Percentiles rank a stretch among this genome's conserved stretches.
Evolutionary conservation across 1,139 yeast species (phyloP).

Genomic region (Suhomyces terraborum): DNA sequence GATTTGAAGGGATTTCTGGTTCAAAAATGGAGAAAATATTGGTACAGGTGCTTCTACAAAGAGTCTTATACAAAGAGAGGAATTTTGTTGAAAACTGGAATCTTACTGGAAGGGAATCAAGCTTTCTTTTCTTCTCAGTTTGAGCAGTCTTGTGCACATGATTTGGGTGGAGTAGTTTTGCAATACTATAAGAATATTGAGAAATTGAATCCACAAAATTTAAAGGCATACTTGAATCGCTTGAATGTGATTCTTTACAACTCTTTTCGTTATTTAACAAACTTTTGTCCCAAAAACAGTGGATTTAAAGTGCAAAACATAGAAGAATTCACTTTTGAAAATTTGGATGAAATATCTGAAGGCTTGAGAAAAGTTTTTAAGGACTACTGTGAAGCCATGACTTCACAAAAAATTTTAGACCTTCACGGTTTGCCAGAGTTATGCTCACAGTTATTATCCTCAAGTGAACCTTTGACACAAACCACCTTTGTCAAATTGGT

Average conservation of each 20-base stretch:
- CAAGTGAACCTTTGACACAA: not conserved
- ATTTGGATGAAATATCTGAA: not conserved
- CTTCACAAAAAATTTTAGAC: not conserved
- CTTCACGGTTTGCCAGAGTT: conserved; percentile 6
- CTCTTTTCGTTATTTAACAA: not conserved
- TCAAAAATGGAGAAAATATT: conserved; percentile 15
- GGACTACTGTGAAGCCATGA: not conserved
- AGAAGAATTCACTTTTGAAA: not conserved
- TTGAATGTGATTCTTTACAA: not conserved
- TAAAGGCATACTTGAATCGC: not conserved
- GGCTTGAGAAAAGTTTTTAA: not conserved
- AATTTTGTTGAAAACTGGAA: conserved; percentile 3
- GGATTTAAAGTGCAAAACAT: not conserved
- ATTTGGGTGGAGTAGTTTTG: not conserved
- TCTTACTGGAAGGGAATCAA: not conserved
- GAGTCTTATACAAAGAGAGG: not conserved
- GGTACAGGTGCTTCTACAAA: conserved; percentile 11
- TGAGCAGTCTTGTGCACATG: not conserved
- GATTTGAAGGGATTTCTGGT: conserved; percentile 2
- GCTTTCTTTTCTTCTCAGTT: not conserved
- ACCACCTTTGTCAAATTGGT: not conserved
- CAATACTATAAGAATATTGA: not conserved
- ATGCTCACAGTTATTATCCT: not conserved
- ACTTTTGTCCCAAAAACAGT: not conserved
- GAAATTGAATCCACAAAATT: not conserved